Percentiles rank a stretch among this genome's conserved stretches.
Evolutionary conservation across 768 basidiomycete genomes (phyloP).

Genomic region (Pisolithus orientalis): DNA sequence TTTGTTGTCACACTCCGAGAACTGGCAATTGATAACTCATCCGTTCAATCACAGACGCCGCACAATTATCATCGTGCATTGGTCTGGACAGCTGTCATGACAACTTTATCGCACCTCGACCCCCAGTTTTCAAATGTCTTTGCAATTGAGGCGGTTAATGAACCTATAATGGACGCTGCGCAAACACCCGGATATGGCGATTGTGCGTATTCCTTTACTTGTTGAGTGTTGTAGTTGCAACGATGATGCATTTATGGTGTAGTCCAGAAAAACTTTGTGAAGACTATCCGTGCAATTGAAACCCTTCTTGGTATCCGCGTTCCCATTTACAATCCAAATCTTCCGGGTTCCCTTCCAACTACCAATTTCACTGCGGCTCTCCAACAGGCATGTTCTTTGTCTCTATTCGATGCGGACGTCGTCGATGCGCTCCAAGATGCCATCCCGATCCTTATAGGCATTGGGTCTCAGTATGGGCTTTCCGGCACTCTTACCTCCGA

Average conservation of each 20-base stretch:
- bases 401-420: constrained; percentile 26
- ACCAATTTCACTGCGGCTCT: constrained; percentile 34
- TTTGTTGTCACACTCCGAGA: constrained; percentile 22
- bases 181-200: constrained; percentile 64
- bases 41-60: constrained; percentile 40
- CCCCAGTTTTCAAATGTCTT: constrained; percentile 59
- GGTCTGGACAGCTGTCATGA: constrained; percentile 80
- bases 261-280: constrained; percentile 70
- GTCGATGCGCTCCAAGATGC: constrained; percentile 28
- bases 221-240: not conserved
- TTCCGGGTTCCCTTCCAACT: constrained; percentile 15
- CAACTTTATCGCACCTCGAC: constrained; percentile 62
- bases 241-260: not conserved
- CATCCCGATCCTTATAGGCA: constrained; percentile 30
- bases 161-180: constrained; percentile 66
- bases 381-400: constrained; percentile 6
- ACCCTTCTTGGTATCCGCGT: constrained; percentile 48
- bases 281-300: constrained; percentile 62
- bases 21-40: not conserved
- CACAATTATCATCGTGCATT: constrained; percentile 74
- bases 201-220: constrained; percentile 38
- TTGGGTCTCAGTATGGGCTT: constrained; percentile 19
- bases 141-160: constrained; percentile 72
- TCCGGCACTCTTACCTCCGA: constrained; percentile 16
- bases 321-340: constrained; percentile 3